A percentile compares a stretch with the other conserved stretches of the same genome.
These are phyloP conservation scores for Tanozyma kutaoensis DNA, from an alignment of 805 yeast genomes.

Conservation along the genomic window DNA sequence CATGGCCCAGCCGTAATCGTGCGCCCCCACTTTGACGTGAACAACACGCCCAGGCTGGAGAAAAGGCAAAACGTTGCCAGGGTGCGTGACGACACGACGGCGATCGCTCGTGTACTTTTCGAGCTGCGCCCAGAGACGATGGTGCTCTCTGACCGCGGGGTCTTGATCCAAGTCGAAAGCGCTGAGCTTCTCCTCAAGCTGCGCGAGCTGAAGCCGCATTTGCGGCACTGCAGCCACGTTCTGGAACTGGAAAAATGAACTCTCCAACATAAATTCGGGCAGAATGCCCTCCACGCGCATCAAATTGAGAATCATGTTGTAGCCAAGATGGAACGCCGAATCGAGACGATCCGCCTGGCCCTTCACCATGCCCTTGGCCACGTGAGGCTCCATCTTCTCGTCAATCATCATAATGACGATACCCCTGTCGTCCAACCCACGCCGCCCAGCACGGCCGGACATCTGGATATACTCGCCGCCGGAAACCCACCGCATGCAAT, in stretches of 20 bases:
- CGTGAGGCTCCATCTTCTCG: constrained; percentile 98
- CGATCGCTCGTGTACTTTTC: constrained; percentile 61
- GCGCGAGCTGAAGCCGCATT: constrained; percentile 55
- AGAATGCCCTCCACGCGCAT: constrained; percentile 97
- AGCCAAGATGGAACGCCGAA: constrained; percentile 95
- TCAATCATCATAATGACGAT: constrained; percentile 99
- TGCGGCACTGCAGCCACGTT: constrained; percentile 83
- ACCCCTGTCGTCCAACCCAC: constrained; percentile 99
- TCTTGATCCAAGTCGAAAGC: constrained; percentile 53
- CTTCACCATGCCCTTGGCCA: constrained; percentile 98
- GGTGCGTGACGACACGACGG: constrained; percentile 78
- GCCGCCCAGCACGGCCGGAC: constrained; percentile 99
- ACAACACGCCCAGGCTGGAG: constrained; percentile 83
- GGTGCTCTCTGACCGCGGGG: constrained; percentile 61
- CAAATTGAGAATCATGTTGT: constrained; percentile 91
- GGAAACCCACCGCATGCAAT: constrained; percentile 95
- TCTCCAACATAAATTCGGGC: constrained; percentile 92
- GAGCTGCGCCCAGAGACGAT: constrained; percentile 65
- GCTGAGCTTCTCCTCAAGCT: constrained; percentile 35
- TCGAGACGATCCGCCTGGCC: constrained; percentile 97
- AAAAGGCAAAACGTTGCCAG: constrained; percentile 72
- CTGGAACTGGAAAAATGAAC: constrained; percentile 92
- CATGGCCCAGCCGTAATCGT: constrained; percentile 94
- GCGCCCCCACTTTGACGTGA: constrained; percentile 43
- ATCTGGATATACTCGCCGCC: constrained; percentile 99